Percentiles rank a stretch among this genome's conserved stretches.
These are phyloP conservation scores for Drechslera avenae DNA, from an alignment of 2,329 filamentous ascomycete species.

Conservation along the genomic window DNA sequence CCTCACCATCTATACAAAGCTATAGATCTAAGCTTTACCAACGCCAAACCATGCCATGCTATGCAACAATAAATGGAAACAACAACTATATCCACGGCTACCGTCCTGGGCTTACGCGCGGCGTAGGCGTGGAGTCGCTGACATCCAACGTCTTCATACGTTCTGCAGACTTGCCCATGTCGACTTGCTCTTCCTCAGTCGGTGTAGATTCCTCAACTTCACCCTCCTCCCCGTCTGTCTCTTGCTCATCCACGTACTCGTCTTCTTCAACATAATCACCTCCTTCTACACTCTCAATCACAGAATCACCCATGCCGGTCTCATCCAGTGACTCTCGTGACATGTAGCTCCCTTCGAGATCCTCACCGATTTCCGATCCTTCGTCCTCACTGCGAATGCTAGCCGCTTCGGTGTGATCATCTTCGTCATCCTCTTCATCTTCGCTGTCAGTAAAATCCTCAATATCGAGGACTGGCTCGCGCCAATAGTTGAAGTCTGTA, in stretches of 20 bases:
- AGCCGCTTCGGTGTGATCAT: conserved; percentile 51
- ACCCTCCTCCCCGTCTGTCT: conserved; percentile 31
- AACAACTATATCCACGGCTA: neutral
- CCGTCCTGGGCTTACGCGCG: conserved; percentile 19
- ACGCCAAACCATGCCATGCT: conserved; percentile 24
- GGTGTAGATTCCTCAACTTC: conserved; percentile 22
- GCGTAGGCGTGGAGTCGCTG: conserved; percentile 29
- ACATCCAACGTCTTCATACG: conserved; percentile 21
- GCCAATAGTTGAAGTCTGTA: conserved; percentile 97
- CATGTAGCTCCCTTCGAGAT: conserved; percentile 62
- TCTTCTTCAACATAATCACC: conserved; percentile 33
- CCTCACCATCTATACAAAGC: neutral
- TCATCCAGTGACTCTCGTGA: conserved; percentile 59
- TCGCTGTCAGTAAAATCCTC: conserved; percentile 90
- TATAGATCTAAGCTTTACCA: neutral
- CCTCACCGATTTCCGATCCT: conserved; percentile 52
- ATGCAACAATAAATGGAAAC: conserved; percentile 16
- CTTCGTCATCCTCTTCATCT: conserved; percentile 49
- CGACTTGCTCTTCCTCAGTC: conserved; percentile 11
- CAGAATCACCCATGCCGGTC: conserved; percentile 52
- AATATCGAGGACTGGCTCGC: conserved; percentile 79
- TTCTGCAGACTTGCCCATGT: conserved; percentile 1
- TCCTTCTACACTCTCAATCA: conserved; percentile 57
- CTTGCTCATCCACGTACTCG: conserved; percentile 27
- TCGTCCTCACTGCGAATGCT: conserved; percentile 59